Base-by-base conservation (phyloP, 2,329 filamentous ascomycete species). In the Colletotrichum sp. region DNA sequence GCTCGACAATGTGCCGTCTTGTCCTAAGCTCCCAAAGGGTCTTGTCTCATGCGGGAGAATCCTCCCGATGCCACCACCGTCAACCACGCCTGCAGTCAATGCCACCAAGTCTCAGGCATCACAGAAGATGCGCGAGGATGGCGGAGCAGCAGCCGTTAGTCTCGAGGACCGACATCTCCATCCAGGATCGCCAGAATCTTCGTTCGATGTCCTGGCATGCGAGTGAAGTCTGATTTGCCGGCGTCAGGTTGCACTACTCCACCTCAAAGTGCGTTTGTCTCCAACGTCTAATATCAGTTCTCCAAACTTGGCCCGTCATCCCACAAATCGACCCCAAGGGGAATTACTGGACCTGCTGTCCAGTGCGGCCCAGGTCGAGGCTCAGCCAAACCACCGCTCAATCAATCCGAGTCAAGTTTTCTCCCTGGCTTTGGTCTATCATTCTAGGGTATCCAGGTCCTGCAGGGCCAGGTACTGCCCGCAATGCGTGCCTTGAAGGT, bases 291-390 rank as follows among this genome's bases (percentile, higher is more conserved):
- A 22, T 34, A 28, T 66, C 52, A 30, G 10, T 72, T 72, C 69
- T 63, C 73, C 73, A 57, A 75, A 24, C 69, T 68, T 68, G 73
- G 73, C 63, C 63, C 44, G 26, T 4, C 55, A 64, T 44, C 57
- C 73, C 69, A 67, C 69, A 67, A 59, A 67, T 39, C 66, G 62
- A 72, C 73, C 73, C 73, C 55, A 66, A 72, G 73, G 73, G 73
- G 73, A 72, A 72, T 68, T 68, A 73, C 13, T 68, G 63, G 73
- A 30, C 57, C 72, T 64, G 30, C 48, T 36, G 30, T 55, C 36
- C 36, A 72, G 9, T 44, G 26, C 32, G 32, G 59, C 32, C 55
- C 22, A 52, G 32, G 26, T 68, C 12, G 15, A 57, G 52, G n/a
- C 32, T 55, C 69, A 60, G 39, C 60, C 34, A 48, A 66, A 60